Evolutionary conservation across 768 basidiomycete genomes (phyloP).

Genomic region (Xanthoconium stramineum): DNA sequence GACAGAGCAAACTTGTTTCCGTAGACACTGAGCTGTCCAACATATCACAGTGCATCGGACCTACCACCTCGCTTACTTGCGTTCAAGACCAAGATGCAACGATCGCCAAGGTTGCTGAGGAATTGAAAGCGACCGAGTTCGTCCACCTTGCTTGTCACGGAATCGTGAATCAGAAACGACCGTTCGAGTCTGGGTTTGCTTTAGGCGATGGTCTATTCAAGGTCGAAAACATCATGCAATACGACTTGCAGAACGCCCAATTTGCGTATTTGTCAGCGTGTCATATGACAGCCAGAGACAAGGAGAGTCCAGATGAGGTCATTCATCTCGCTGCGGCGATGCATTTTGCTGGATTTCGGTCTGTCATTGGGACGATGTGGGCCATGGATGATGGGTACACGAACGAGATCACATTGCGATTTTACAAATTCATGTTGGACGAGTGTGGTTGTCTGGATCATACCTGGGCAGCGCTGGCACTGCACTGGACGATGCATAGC

Average conservation of each 20-base stretch:
- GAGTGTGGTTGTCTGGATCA: neutral
- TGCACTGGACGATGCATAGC: neutral
- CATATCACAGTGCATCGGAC: neutral
- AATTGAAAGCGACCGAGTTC: no score
- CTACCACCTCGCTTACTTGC: neutral
- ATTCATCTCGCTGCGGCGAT: no score
- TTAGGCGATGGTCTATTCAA: neutral
- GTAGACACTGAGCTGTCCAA: neutral
- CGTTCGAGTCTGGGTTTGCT: neutral
- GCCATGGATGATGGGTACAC: neutral
- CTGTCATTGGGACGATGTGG: no score
- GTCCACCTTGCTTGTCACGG: constrained; percentile 23
- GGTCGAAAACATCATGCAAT: neutral
- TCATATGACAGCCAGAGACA: neutral
- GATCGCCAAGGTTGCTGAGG: neutral
- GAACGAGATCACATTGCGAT: no score
- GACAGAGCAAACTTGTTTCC: neutral
- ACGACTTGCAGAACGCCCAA: no score
- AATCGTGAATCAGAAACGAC: neutral
- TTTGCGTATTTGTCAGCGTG: constrained; percentile 5
- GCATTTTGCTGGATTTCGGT: no score
- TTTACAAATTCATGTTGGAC: neutral
- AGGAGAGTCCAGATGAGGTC: no score
- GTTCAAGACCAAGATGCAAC: neutral
- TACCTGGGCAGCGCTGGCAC: neutral